These are phyloP conservation scores for Neurospora tetraspora DNA, from an alignment of 495 filamentous ascomycete genomes.

Conservation along the genomic window DNA sequence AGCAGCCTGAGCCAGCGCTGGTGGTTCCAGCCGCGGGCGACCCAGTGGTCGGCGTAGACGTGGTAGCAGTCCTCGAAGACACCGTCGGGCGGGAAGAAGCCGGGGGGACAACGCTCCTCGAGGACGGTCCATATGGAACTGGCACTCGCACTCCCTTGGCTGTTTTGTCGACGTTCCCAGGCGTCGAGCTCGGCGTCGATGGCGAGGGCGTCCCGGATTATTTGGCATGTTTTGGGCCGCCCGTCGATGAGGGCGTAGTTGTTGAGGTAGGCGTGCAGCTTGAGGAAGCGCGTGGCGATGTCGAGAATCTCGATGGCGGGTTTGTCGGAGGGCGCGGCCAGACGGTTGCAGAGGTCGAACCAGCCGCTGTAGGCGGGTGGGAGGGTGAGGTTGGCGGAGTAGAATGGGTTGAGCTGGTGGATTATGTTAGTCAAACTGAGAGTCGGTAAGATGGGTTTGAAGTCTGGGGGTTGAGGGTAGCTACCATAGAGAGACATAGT, in stretches of 20 bases:
- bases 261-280: conserved; percentile 20
- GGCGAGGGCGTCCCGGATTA: conserved; percentile 22
- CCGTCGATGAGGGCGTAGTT: conserved; percentile 23
- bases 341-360: conserved; percentile 19
- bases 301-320: conserved; percentile 23
- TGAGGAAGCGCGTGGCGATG: conserved; percentile 23
- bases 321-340: conserved; percentile 14
- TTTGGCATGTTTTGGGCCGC: conserved; percentile 14
- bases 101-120: conserved; percentile 10
- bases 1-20: conserved; percentile 53
- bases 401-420: conserved; percentile 24
- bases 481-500: conserved; percentile 35
- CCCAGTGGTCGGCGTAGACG: conserved; percentile 47
- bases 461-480: conserved; percentile 15
- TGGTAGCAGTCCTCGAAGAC: conserved; percentile 52
- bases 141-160: conserved; percentile 7
- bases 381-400: conserved; percentile 19
- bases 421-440: not conserved
- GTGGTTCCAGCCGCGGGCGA: conserved; percentile 50
- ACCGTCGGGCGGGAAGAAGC: conserved; percentile 25
- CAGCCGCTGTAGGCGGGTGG: conserved; percentile 29
- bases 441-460: conserved; percentile 9
- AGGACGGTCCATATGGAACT: conserved; percentile 17
- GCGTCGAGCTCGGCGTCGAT: conserved; percentile 25
- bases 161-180: conserved; percentile 18